Percentiles rank a stretch among this genome's conserved stretches.
phyloP scores from a whole-genome alignment of 2,329 filamentous ascomycete species.

The Pseudogymnoascus sp. region DNA sequence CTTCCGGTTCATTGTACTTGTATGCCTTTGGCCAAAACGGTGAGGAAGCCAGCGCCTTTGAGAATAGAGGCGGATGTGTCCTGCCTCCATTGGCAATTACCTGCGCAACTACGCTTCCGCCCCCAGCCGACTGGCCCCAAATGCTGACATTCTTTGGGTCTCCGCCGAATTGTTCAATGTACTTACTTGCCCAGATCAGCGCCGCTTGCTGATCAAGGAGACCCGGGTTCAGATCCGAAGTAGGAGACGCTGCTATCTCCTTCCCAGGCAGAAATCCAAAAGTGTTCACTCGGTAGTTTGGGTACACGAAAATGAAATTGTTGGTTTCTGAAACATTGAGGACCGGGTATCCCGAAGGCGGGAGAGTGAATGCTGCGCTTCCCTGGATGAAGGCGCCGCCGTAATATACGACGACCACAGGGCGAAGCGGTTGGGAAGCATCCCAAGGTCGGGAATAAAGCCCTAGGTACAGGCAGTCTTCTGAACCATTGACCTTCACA shows the following conservation, averaged over 20 bases:
- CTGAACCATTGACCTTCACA: slow-evolving; percentile 39
- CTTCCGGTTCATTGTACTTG: slow-evolving; percentile 37
- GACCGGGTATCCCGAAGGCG: slow-evolving; percentile 49
- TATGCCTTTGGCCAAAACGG: slow-evolving; percentile 50
- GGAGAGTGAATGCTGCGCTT: slow-evolving; percentile 44
- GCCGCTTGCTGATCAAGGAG: slow-evolving; percentile 52
- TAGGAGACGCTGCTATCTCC: slow-evolving; percentile 41
- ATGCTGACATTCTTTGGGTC: slow-evolving; percentile 48
- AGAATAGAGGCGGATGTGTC: slow-evolving; percentile 37
- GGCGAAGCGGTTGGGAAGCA: slow-evolving; percentile 35
- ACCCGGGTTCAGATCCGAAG: slow-evolving; percentile 52
- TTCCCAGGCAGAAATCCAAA: slow-evolving; percentile 60
- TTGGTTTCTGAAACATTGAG: slow-evolving; percentile 45
- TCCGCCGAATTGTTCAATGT: slow-evolving; percentile 52
- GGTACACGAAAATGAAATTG: slow-evolving; percentile 47
- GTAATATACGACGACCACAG: slow-evolving; percentile 53
- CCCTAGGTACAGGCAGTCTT: slow-evolving; percentile 55
- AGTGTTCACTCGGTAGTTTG: slow-evolving; percentile 57
- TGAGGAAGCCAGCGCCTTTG: slow-evolving; percentile 40
- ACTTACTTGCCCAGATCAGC: slow-evolving; percentile 51
- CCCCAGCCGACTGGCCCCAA: slow-evolving; percentile 53
- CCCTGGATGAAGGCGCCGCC: slow-evolving; percentile 55
- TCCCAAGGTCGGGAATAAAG: slow-evolving; percentile 52
- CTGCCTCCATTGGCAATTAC: slow-evolving; percentile 40
- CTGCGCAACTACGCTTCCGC: slow-evolving; percentile 44